These are phyloP conservation scores for Eucalyptus paniculata DNA, from an alignment of 345 rosid species.

Conservation along the genomic window DNA sequence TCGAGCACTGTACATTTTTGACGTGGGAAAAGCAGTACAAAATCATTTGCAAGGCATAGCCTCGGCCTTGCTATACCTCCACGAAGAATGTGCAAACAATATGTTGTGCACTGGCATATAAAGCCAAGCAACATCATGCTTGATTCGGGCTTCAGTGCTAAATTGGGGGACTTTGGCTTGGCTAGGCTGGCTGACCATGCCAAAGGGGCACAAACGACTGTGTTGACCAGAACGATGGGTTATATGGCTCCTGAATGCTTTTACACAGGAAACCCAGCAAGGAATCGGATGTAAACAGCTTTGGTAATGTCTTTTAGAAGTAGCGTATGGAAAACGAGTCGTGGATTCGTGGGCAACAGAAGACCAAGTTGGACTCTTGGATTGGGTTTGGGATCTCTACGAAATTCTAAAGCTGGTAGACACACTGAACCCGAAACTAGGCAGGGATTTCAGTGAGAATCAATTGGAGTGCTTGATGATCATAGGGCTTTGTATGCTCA, in stretches of 20 bases:
- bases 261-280: background rate
- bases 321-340: background rate
- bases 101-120: background rate
- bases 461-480: conserved; percentile 4
- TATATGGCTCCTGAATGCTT: background rate
- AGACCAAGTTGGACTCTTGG: background rate
- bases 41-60: background rate
- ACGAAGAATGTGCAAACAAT: background rate
- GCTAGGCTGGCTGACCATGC: background rate
- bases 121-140: background rate
- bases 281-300: background rate
- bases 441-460: background rate
- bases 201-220: background rate
- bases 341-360: background rate
- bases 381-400: background rate
- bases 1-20: background rate
- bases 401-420: background rate
- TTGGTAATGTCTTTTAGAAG: background rate
- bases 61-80: background rate
- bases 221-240: background rate
- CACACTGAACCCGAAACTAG: background rate
- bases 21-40: background rate
- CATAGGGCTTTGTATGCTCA: conserved; percentile 7
- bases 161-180: background rate
- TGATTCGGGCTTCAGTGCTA: background rate